A percentile compares a stretch with the other conserved stretches of the same genome.
Conservation (phyloP, 2,329 filamentous ascomycete species). For the Sordariomycetes sp. region DNA sequence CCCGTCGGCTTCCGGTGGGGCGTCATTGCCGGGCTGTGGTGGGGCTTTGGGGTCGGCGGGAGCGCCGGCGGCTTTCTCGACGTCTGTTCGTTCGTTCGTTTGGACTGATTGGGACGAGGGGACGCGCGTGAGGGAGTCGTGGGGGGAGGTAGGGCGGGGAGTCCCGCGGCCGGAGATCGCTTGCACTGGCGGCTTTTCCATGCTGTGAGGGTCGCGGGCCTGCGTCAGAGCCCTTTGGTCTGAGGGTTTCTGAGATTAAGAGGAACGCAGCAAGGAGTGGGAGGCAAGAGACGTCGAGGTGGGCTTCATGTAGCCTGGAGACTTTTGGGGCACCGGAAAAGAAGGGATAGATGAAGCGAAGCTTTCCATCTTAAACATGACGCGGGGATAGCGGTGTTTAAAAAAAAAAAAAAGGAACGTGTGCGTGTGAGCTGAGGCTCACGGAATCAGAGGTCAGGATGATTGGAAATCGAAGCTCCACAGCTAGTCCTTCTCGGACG, state of each 20-base stretch:
- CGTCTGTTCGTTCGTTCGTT: neutral
- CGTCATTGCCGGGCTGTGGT: neutral
- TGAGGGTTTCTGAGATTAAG: neutral
- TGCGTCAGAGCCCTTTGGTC: neutral
- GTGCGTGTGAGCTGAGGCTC: no score
- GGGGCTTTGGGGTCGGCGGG: neutral
- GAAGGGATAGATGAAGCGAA: no score
- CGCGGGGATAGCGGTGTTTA: no score
- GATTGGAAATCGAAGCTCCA: no score
- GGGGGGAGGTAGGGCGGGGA: neutral
- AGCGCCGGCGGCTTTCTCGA: neutral
- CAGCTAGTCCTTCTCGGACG: no score
- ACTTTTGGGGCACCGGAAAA: no score
- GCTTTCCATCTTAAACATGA: no score
- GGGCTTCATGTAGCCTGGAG: no score
- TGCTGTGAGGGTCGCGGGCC: neutral
- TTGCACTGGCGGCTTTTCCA: neutral
- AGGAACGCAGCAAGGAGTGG: neutral
- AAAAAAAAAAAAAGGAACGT: no score
- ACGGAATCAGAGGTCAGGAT: no score
- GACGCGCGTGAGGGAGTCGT: neutral
- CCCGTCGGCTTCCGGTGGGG: neutral
- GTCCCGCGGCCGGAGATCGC: neutral
- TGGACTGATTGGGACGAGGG: neutral
- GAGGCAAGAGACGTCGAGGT: no score